Base-by-base conservation (phyloP, 2,329 filamentous ascomycete species). In the Colletotrichum tropicale region DNA sequence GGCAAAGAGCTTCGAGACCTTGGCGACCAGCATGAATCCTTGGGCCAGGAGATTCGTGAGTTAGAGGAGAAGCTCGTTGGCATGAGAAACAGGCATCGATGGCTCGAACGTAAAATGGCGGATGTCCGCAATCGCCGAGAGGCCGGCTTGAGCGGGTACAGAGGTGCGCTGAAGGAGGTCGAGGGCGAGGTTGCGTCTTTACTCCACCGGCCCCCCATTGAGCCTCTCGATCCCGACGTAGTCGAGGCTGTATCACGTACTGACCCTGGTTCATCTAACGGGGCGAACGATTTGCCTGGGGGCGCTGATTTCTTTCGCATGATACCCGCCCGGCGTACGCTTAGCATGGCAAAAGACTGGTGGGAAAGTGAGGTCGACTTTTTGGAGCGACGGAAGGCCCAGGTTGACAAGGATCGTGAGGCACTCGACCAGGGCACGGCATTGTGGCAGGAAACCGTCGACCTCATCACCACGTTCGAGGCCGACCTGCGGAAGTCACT, bases 91-190 rank as follows among this genome's bases (percentile, higher is more conserved):
- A 87, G 90, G 32, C 91, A 92, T 78, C 86, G 88, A n/a, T 89
- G 88, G 81, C 83, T 96, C 1, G 84, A 90, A 76, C 88, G 88
- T 4, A 88, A 91, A 79, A 91, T 95, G 61, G 87, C 90, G 8
- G 91, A 93, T 71, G 88, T 92, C 2, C 89, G 89, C 77, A 95
- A 93, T 78, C 88, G 89, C 70, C 87, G 93, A 48, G 94, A 95
- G 81, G 92, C 94, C 3, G 92, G 91, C n/a, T 82, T 95, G 16
- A 94, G 93, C 71, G 93, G 93, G 1, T 96, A 95, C 81, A 91
- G 89, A 24, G 90, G 92, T 2, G 93, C 93, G 6, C 84, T 95
- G 43, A 90, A 87, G 71, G 90, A 94, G 70, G 88, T 94, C 8
- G 93, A 96, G 76, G 86, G 85, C 16, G 90, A 94, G 70, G 87